Base-by-base conservation (phyloP, 2,329 filamentous ascomycete species). In the Raffaelea ambrosiae region DNA sequence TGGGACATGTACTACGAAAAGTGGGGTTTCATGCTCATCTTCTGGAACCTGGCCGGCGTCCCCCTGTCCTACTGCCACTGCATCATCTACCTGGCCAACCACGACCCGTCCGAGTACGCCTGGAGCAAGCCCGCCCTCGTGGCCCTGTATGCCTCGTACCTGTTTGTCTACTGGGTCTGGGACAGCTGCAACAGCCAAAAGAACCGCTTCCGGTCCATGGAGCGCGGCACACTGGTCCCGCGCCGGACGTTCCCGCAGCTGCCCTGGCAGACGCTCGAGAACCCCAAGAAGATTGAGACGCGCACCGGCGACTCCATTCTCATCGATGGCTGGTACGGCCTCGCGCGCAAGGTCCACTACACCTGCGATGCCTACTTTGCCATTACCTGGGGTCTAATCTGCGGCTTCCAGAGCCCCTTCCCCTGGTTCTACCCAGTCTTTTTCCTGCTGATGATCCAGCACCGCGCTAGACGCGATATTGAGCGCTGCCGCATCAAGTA, bases 1-100 rank as follows among this genome's bases (percentile, higher is more conserved):
- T 91, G 86, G 82, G 86, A 93, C 62, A 90, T 93, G 81, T 90
- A 89, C 70, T 88, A 86, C 59, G 86, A 91, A 70, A 90, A 91
- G 69, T 86, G 84, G 76, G 86, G 86, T 49, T 91, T 90, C 71
- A 89, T 91, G 84, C 76, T 91, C 53, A 88, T 88, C 63, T 91
- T 90, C 74, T 91, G 86, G 86, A 91, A 90, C 66, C 68, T 91
- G 65, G 84, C 86, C 33, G 86, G 86, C 57, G 86, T 90, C 18
- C 86, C 86, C 2, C 72, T 91, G 49, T 84, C 77, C 50, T 91
- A 91, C 73, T 89, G 86, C 70, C 86, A 90, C 72, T 88, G 83
- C 73, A 87, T 83, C 26, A 76, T 91, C 58, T 91, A 84, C 68
- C 73, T 91, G 46, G 86, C 86, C 55, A 86, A 82, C 65, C 85